Conservation (phyloP, 1,139 yeast species). For the Scheffersomyces segobiensis region DNA sequence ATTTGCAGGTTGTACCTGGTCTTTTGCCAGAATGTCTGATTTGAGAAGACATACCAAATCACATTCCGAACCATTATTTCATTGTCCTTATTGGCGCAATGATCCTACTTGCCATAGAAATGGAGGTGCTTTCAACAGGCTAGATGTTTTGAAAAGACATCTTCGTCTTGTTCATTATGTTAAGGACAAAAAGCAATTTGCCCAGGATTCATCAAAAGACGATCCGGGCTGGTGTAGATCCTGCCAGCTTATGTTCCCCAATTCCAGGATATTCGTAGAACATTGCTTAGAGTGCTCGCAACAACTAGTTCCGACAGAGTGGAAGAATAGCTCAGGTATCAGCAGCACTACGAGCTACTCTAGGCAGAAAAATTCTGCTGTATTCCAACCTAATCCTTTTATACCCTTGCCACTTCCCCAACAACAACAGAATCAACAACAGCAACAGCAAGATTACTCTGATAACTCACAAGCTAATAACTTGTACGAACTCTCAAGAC, state of each 20-base stretch:
- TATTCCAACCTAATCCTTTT: neutral
- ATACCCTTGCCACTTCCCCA: neutral
- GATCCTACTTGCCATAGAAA: slow-evolving; percentile 72
- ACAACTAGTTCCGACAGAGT: slow-evolving; percentile 26
- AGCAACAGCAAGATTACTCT: neutral
- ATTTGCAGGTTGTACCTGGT: slow-evolving; percentile 59
- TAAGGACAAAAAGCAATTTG: slow-evolving; percentile 39
- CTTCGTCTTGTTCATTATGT: slow-evolving; percentile 65
- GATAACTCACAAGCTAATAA: slow-evolving; percentile 8
- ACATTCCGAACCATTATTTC: slow-evolving; percentile 63
- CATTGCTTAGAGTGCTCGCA: slow-evolving; percentile 69
- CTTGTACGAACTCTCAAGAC: slow-evolving; percentile 8
- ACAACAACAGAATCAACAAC: neutral
- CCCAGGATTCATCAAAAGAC: slow-evolving; percentile 22
- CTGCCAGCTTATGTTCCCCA: slow-evolving; percentile 59
- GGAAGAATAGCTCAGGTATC: slow-evolving; percentile 14
- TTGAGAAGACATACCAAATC: slow-evolving; percentile 64
- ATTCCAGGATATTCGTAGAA: slow-evolving; percentile 59
- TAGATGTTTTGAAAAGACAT: slow-evolving; percentile 72
- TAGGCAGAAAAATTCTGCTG: neutral
- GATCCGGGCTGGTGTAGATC: slow-evolving; percentile 68
- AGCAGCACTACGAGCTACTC: neutral
- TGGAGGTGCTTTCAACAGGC: slow-evolving; percentile 68
- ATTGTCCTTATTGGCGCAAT: slow-evolving; percentile 69
- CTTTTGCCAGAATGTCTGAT: slow-evolving; percentile 67